phyloP scores from a whole-genome alignment of 768 basidiomycete species.

The Boletus edulis region DNA sequence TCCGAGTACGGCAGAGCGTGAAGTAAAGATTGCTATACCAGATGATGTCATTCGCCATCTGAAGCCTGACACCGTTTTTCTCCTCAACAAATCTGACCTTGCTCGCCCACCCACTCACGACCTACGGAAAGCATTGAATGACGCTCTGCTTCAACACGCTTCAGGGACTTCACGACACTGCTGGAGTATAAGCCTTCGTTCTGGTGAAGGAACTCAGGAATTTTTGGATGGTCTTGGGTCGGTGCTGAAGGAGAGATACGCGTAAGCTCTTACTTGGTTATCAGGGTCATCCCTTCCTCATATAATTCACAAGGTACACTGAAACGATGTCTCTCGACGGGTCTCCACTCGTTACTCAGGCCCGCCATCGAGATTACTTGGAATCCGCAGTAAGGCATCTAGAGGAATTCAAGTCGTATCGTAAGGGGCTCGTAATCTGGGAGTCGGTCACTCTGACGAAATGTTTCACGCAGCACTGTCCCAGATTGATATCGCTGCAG shows the following conservation, averaged over 20 bases:
- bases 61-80: constrained; percentile 56
- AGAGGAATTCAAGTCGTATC: constrained; percentile 30
- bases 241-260: constrained; percentile 37
- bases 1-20: not conserved
- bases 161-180: not conserved
- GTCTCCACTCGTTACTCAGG: constrained; percentile 70
- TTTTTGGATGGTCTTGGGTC: constrained; percentile 61
- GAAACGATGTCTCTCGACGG: constrained; percentile 18
- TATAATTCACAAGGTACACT: constrained; percentile 11
- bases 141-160: constrained; percentile 8
- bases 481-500: constrained; percentile 82
- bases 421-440: constrained; percentile 18
- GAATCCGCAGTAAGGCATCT: constrained; percentile 50
- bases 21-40: constrained; percentile 37
- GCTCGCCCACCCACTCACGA: constrained; percentile 13
- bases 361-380: constrained; percentile 76
- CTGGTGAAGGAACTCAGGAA: constrained; percentile 50
- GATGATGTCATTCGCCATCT: constrained; percentile 48
- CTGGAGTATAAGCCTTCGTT: constrained; percentile 69
- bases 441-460: not conserved
- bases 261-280: constrained; percentile 7
- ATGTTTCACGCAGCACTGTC: constrained; percentile 42
- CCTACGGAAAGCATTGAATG: constrained; percentile 19
- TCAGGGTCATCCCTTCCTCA: not conserved
- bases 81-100: constrained; percentile 81